Evolutionary conservation across 345 rosid species (phyloP).

Genomic region (Lagerstroemia speciosa): DNA sequence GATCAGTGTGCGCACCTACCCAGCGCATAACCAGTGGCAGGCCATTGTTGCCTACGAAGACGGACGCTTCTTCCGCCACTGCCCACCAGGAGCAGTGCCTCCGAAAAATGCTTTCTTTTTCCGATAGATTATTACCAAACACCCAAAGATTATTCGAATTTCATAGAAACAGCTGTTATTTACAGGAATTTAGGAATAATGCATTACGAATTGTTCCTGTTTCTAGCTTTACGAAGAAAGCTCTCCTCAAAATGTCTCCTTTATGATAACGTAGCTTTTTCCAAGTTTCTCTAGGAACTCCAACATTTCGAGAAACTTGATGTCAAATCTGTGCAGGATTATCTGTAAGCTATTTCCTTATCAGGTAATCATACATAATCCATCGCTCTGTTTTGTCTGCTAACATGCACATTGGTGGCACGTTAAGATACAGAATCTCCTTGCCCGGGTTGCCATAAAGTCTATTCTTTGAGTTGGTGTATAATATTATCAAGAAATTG

Average conservation of each 20-base stretch:
- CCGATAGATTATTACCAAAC: conserved; percentile 12
- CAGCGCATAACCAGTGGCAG: conserved; percentile 14
- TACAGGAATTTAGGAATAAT: too few species aligned
- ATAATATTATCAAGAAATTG: neutral
- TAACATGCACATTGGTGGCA: neutral
- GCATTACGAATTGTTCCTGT: too few species aligned
- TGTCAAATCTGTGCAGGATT: neutral
- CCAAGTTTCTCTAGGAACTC: neutral
- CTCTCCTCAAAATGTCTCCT: too few species aligned
- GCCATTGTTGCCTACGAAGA: conserved; percentile 27
- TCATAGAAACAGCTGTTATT: neutral
- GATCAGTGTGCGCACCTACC: conserved; percentile 11
- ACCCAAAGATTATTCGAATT: conserved; percentile 17
- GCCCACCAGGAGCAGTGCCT: neutral
- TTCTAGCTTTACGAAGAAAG: too few species aligned
- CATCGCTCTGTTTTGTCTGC: neutral
- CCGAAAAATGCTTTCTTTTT: too few species aligned
- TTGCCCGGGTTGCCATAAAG: neutral
- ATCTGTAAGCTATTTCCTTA: too few species aligned
- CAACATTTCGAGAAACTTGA: neutral
- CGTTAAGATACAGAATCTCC: neutral
- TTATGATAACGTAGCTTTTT: too few species aligned
- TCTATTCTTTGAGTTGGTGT: neutral
- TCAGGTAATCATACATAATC: neutral
- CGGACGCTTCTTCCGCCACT: conserved; percentile 5